phyloP scores from a whole-genome alignment of 2,329 filamentous ascomycete genomes.

The Paracoccidioides lutzii region DNA sequence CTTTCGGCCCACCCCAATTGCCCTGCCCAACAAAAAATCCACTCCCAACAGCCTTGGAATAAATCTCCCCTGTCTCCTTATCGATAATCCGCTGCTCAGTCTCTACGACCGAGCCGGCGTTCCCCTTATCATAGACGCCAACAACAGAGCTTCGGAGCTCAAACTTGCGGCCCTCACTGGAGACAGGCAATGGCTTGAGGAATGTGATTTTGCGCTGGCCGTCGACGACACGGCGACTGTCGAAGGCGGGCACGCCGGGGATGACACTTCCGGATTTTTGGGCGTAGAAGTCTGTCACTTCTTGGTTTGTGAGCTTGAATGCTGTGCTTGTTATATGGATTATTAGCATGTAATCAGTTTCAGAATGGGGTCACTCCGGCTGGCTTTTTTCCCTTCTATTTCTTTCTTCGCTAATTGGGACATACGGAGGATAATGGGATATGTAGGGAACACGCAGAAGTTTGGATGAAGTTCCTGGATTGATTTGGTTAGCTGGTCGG shows the following conservation, averaged over 20 bases:
- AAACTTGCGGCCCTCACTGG: slow-evolving; percentile 59
- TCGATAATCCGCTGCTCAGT: slow-evolving; percentile 68
- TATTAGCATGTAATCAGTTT: not conserved
- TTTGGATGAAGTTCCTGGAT: slow-evolving; percentile 69
- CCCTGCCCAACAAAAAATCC: slow-evolving; percentile 71
- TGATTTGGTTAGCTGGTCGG: no score
- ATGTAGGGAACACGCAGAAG: slow-evolving; percentile 81
- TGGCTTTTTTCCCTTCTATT: not conserved
- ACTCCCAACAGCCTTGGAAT: slow-evolving; percentile 54
- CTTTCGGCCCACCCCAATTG: slow-evolving; percentile 83
- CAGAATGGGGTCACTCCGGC: no score
- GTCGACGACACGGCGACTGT: slow-evolving; percentile 62
- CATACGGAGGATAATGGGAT: slow-evolving; percentile 65
- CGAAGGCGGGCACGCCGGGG: slow-evolving; percentile 63
- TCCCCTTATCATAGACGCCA: slow-evolving; percentile 83
- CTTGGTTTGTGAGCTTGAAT: slow-evolving; percentile 64
- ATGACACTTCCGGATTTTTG: slow-evolving; percentile 53
- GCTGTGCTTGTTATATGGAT: slow-evolving; percentile 27
- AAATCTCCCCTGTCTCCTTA: slow-evolving; percentile 53
- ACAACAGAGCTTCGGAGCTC: slow-evolving; percentile 65
- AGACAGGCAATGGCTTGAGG: slow-evolving; percentile 59
- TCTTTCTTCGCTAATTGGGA: slow-evolving; percentile 4
- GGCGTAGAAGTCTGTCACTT: slow-evolving; percentile 76
- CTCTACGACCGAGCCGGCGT: slow-evolving; percentile 68
- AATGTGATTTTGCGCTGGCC: slow-evolving; percentile 72